phyloP scores from a whole-genome alignment of 176 grass and related monocot genomes.

The Rhynchospora pubera region DNA sequence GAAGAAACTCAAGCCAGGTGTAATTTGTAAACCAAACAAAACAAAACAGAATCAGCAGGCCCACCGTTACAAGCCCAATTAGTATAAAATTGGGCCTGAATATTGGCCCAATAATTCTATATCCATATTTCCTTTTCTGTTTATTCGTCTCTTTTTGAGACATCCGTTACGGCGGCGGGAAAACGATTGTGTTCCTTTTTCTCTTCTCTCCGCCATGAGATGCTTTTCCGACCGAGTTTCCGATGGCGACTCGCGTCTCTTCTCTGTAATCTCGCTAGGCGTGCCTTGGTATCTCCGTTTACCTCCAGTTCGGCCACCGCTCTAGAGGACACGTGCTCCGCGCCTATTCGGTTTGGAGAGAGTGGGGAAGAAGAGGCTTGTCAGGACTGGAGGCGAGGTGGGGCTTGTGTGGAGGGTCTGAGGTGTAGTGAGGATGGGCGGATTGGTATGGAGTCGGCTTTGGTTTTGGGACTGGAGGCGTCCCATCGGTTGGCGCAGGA shows the following conservation, averaged over 20 bases:
- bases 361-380: not conserved
- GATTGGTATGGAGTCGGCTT: not conserved
- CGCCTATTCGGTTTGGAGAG: not conserved
- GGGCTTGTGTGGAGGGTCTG: not conserved
- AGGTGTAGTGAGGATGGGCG: not conserved
- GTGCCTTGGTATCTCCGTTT: not conserved
- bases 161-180: slow-evolving; percentile 6
- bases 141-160: not conserved
- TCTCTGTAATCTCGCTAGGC: not conserved
- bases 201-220: not conserved
- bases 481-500: slow-evolving; percentile 45
- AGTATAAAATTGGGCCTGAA: not conserved
- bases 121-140: not conserved
- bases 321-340: not conserved
- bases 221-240: slow-evolving; percentile 11
- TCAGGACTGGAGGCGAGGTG: not conserved
- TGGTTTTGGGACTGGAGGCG: slow-evolving; percentile 28
- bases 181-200: not conserved
- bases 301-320: not conserved
- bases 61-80: not conserved
- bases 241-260: not conserved
- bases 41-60: not conserved
- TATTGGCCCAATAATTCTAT: not conserved
- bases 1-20: not conserved
- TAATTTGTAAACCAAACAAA: too few species aligned